Evolutionary conservation across 306 rosid species (phyloP), one percentile per base, ranked within the genome.

Genomic region (Purshia tridentata): DNA sequence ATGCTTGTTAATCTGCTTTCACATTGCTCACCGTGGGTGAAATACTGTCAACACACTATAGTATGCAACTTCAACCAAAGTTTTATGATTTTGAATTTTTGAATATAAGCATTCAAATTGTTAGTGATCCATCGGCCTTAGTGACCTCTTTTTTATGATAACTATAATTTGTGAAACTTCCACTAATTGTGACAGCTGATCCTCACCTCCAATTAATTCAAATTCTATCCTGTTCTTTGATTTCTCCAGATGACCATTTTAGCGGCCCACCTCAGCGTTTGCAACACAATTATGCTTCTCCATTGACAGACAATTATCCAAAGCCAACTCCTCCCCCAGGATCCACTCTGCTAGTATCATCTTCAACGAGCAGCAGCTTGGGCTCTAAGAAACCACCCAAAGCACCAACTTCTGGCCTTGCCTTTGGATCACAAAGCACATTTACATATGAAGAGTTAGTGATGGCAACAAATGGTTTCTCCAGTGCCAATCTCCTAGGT

Each of bases 401-500:
- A 61, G 66, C 18, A 39, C 13, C 19, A 39, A 37, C 47, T 7
- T 9, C 66, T 39, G 46, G 47, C 47, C 3, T 15, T 61, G 45
- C 81, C 59, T 61, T 78, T 42, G 77, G 85, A 15, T 69, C 88
- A 14, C 85, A 81, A 66, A 65, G 81, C 72, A 61, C 75, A 40
- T 89, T 89, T 77, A 74, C 91, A 46, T 83, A 72, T 67, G 82
- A 86, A 18, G 94, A 86, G 35, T 71, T 89, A 44, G 76, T 58
- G 19, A 77, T 53, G 29, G 94, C 94, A 61, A 83, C 94, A 4
- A 69, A 82, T 55, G 72, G 75, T 60, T 89, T 89, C 89, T 84
- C 86, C 55, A 0, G 23, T 47, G 75, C 74, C 39, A 89, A 89
- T 74, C 80, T 89, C 65, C 82, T 89, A 23, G 94, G 94, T 64